Conservation (phyloP, 192 early-diverging fungal genomes). For the Backusella australiensis region DNA sequence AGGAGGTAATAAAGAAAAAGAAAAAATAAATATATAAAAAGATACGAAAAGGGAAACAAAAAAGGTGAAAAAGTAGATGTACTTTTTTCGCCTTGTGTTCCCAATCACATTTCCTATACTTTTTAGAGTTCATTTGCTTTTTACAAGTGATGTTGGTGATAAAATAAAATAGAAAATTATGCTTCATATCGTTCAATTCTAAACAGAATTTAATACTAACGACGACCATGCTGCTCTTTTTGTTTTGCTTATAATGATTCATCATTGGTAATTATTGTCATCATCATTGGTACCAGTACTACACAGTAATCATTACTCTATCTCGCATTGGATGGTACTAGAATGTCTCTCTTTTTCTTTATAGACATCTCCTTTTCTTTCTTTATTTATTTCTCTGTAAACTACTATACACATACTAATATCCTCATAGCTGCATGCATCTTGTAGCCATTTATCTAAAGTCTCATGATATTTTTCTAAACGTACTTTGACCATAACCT, state of each 20-base stretch:
- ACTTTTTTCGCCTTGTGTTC: not conserved
- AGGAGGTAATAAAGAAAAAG: not conserved
- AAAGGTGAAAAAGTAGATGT: constrained; percentile 6
- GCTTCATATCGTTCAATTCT: constrained; percentile 8
- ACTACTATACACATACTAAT: not conserved
- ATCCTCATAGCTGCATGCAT: not conserved
- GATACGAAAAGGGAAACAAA: constrained; percentile 1
- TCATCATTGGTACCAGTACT: not conserved
- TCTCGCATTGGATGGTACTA: not conserved
- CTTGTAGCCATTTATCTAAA: not conserved
- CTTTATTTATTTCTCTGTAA: not conserved
- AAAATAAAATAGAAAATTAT: constrained; percentile 6
- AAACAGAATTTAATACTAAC: constrained; percentile 9
- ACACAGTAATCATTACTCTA: not conserved
- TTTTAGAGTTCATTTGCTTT: not conserved
- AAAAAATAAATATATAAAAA: not conserved
- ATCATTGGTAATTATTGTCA: not conserved
- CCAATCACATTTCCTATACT: not conserved
- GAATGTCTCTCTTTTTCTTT: not conserved
- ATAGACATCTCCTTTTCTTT: not conserved
- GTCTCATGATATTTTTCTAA: constrained; percentile 5
- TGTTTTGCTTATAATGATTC: not conserved
- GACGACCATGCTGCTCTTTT: not conserved
- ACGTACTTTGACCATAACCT: not conserved
- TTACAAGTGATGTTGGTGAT: not conserved